Conservation (phyloP, 1,139 yeast species). For the Debaryomyces singareniensis region DNA sequence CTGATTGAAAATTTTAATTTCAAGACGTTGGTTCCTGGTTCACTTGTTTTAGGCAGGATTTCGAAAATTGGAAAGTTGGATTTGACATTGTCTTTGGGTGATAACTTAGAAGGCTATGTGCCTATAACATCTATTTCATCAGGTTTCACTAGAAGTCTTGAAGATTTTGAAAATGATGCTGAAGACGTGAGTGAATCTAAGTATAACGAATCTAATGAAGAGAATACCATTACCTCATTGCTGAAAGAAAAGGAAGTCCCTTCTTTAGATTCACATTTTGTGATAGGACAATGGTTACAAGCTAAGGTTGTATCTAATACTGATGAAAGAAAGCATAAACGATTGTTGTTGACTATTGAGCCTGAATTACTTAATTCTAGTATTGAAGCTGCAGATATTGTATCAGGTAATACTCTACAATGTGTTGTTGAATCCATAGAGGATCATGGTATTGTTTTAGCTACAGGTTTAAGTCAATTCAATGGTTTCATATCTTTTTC, state of each 20-base stretch:
- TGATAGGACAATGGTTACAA: constrained; percentile 79
- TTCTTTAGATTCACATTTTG: constrained; percentile 46
- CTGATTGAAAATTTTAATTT: constrained; percentile 57
- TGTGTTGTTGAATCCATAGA: constrained; percentile 74
- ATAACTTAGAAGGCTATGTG: constrained; percentile 72
- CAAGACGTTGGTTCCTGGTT: constrained; percentile 61
- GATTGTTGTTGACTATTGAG: constrained; percentile 68
- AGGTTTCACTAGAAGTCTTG: constrained; percentile 53
- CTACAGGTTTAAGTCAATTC: constrained; percentile 51
- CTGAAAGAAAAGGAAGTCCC: constrained; percentile 42
- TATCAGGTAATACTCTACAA: constrained; percentile 61
- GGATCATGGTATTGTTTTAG: constrained; percentile 84
- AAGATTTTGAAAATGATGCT: constrained; percentile 41
- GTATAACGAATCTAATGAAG: constrained; percentile 23
- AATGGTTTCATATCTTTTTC: constrained; percentile 71
- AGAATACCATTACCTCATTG: constrained; percentile 21
- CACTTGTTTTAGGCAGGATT: constrained; percentile 73
- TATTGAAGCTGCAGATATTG: constrained; percentile 59
- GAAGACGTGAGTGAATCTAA: constrained; percentile 38
- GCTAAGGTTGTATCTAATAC: constrained; percentile 58
- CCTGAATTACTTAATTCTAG: constrained; percentile 64
- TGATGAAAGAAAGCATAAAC: constrained; percentile 42
- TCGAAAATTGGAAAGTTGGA: constrained; percentile 55
- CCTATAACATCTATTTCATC: constrained; percentile 71
- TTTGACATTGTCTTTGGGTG: constrained; percentile 69